Conservation (phyloP, 2,329 filamentous ascomycete species). For the Claviceps sorghi region DNA sequence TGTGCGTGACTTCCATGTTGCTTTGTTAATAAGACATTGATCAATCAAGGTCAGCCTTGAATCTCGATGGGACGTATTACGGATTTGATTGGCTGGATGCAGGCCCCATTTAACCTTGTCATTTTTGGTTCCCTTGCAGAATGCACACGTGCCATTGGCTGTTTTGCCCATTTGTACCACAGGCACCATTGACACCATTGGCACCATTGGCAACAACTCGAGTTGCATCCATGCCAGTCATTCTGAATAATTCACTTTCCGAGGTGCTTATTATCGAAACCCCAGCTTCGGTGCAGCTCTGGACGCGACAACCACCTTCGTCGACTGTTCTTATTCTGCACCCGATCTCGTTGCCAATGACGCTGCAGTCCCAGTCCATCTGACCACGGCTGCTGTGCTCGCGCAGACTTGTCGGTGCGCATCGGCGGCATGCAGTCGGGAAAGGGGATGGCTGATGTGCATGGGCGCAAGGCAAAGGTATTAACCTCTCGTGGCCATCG, state of each 20-base stretch:
- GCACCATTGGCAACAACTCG: no score
- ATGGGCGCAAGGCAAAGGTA: slow-evolving; percentile 49
- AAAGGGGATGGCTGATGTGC: slow-evolving; percentile 42
- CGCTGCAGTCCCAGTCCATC: not conserved
- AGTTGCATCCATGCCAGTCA: no score
- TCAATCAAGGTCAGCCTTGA: no score
- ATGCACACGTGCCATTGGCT: no score
- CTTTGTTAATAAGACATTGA: no score
- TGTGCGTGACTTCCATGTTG: no score
- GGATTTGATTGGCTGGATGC: no score
- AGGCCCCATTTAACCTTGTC: no score
- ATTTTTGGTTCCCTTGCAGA: no score
- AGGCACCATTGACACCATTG: no score
- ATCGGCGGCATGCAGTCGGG: slow-evolving; percentile 35
- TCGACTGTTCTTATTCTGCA: not conserved
- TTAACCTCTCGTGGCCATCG: not conserved
- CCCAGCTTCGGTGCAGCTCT: not conserved
- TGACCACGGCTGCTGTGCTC: slow-evolving; percentile 1
- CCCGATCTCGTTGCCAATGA: not conserved
- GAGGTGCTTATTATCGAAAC: not conserved
- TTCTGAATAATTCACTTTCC: not conserved
- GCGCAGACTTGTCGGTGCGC: slow-evolving; percentile 8
- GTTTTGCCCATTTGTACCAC: no score
- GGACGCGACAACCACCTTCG: not conserved
- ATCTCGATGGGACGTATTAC: no score